These are phyloP conservation scores for Coniochaeta sp. DNA, from an alignment of 2,329 filamentous ascomycete genomes.

Conservation along the genomic window DNA sequence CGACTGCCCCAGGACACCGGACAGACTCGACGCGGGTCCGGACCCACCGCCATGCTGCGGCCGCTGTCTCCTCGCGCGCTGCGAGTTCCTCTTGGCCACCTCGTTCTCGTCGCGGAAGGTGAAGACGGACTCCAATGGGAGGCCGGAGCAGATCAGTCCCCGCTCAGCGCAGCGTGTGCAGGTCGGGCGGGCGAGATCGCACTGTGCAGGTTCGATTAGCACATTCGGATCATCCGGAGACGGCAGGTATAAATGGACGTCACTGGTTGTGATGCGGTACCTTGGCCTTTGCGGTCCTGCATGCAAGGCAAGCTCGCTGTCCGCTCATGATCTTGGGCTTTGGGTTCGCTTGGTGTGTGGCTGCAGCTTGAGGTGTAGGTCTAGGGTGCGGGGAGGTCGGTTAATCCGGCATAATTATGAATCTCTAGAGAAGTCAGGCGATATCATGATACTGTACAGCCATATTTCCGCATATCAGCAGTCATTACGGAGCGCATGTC, in stretches of 20 bases:
- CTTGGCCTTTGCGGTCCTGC: conserved; percentile 1
- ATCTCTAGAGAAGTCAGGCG: too few relatives aligned
- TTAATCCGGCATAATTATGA: too few relatives aligned
- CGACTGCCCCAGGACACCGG: neutral
- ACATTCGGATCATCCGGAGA: neutral
- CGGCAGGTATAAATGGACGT: neutral
- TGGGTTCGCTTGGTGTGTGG: too few relatives aligned
- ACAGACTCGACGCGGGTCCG: neutral
- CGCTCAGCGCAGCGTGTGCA: neutral
- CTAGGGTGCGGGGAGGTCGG: too few relatives aligned
- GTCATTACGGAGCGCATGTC: too few relatives aligned
- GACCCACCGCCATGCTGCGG: neutral
- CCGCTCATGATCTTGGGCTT: conserved; percentile 1
- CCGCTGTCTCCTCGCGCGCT: neutral
- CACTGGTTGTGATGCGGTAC: neutral
- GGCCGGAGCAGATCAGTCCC: neutral
- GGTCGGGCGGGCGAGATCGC: neutral
- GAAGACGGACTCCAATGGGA: neutral
- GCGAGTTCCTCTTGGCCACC: neutral
- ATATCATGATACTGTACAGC: too few relatives aligned
- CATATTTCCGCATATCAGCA: too few relatives aligned
- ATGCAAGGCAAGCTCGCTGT: neutral
- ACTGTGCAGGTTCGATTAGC: neutral
- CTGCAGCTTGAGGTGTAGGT: too few relatives aligned
- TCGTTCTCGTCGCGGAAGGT: conserved; percentile 3